phyloP scores from a whole-genome alignment of 371 early-diverging fungal genomes.

The Coemansia sp. region DNA sequence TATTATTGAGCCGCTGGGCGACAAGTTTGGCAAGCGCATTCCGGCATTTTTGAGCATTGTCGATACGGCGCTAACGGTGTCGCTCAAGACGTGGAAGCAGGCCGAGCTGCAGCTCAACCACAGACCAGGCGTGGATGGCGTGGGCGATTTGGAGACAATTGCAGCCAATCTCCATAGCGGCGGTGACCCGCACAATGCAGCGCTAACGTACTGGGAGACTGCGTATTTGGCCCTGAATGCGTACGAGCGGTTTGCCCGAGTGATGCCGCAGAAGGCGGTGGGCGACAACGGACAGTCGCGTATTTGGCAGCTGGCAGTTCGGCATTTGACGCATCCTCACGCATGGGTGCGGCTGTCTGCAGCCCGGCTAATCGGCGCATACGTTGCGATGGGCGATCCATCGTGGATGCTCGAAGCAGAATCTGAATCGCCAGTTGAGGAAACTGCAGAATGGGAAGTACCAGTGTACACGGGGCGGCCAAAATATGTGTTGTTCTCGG shows the following conservation, averaged over 20 bases:
- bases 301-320: conserved; percentile 60
- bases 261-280: conserved; percentile 18
- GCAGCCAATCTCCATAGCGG: conserved; percentile 46
- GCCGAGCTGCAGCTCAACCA: conserved; percentile 52
- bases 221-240: conserved; percentile 80
- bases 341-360: conserved; percentile 80
- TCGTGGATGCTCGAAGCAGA: conserved; percentile 49
- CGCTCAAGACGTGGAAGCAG: conserved; percentile 54
- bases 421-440: neutral
- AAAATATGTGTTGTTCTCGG: conserved; percentile 54
- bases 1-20: conserved; percentile 70
- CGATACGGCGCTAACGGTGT: conserved; percentile 55
- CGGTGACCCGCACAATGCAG: conserved; percentile 50
- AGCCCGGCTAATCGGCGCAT: conserved; percentile 71
- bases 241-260: conserved; percentile 63
- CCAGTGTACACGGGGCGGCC: conserved; percentile 28
- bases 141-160: conserved; percentile 31
- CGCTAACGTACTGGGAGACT: conserved; percentile 69
- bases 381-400: conserved; percentile 68
- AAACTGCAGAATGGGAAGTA: conserved; percentile 28
- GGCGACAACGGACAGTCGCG: conserved; percentile 26
- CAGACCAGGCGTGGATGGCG: neutral
- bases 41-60: conserved; percentile 57
- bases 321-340: conserved; percentile 78
- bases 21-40: conserved; percentile 59